These are phyloP conservation scores for Byssochlamys sp. DNA, from an alignment of 2,329 filamentous ascomycete genomes.

Conservation along the genomic window DNA sequence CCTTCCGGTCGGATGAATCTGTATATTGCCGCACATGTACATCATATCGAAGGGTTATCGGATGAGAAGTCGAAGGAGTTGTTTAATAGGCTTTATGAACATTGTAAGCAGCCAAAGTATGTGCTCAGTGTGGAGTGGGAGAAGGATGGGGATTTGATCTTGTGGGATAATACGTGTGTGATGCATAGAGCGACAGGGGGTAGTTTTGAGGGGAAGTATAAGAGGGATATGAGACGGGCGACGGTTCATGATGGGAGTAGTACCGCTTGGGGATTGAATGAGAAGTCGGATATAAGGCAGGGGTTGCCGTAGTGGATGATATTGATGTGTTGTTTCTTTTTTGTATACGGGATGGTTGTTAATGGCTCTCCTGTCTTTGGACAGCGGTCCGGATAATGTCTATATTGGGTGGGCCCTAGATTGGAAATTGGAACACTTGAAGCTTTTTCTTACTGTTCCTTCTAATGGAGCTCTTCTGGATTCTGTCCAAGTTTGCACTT, in stretches of 20 bases:
- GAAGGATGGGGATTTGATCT: constrained; percentile 41
- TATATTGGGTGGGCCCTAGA: no score
- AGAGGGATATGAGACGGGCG: constrained; percentile 46
- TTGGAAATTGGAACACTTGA: no score
- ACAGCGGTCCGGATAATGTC: no score
- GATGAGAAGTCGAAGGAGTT: constrained; percentile 26
- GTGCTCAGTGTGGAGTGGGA: constrained; percentile 41
- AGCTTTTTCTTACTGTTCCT: no score
- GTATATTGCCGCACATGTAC: constrained; percentile 45
- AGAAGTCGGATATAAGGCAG: constrained; percentile 17
- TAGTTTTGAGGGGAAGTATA: constrained; percentile 39
- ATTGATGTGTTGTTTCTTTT: neutral
- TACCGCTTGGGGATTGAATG: constrained; percentile 38
- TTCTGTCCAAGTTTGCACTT: no score
- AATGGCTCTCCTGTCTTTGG: neutral
- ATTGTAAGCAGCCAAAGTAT: constrained; percentile 42
- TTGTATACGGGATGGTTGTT: neutral
- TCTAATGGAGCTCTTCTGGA: no score
- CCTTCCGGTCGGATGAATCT: constrained; percentile 43
- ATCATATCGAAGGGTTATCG: constrained; percentile 40
- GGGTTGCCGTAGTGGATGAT: constrained; percentile 15
- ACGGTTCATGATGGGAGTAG: constrained; percentile 45
- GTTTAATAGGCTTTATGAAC: constrained; percentile 28
- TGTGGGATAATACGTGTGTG: constrained; percentile 52
- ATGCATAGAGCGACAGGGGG: constrained; percentile 47